Percentiles rank a stretch among this genome's conserved stretches.
Evolutionary conservation across 805 yeast genomes (phyloP).

Genomic region (Saturnispora sekii): DNA sequence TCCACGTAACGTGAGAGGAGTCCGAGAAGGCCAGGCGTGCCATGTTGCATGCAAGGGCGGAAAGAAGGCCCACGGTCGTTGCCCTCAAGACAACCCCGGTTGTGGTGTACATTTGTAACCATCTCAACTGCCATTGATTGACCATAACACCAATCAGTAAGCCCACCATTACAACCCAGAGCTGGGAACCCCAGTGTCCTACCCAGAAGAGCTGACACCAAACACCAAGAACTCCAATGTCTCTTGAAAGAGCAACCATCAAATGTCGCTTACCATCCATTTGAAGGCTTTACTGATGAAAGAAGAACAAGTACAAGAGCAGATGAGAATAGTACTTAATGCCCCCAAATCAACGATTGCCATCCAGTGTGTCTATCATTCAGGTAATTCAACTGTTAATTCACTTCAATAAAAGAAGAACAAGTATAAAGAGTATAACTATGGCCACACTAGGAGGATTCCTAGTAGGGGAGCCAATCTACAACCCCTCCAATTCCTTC

Average conservation of each 20-base stretch:
- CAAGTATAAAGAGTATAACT: not conserved
- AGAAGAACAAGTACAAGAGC: not conserved
- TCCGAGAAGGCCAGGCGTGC: constrained; percentile 1
- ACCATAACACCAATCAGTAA: constrained; percentile 4
- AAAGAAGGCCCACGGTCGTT: not conserved
- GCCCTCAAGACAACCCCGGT: constrained; percentile 3
- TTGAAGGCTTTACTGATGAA: not conserved
- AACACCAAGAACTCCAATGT: constrained; percentile 4
- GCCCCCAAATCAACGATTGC: too few relatives aligned
- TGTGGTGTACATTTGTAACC: constrained; percentile 2
- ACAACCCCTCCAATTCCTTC: constrained; percentile 81
- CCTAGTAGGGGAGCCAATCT: constrained; percentile 14
- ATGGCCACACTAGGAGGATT: not conserved
- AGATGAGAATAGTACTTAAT: too few relatives aligned
- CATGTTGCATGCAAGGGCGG: not conserved
- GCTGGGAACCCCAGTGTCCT: constrained; percentile 1
- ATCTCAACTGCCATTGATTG: constrained; percentile 4
- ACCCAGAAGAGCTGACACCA: constrained; percentile 5
- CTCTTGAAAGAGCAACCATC: constrained; percentile 1
- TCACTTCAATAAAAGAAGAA: not conserved
- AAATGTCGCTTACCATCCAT: not conserved
- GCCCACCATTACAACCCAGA: constrained; percentile 6
- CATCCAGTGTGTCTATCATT: too few relatives aligned
- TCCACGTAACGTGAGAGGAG: constrained; percentile 1
- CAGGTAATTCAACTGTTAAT: too few relatives aligned